Evolutionary conservation across 495 filamentous ascomycete species (phyloP), one percentile per base, ranked within the genome.

Genomic region (Clohesyomyces aquaticus): DNA sequence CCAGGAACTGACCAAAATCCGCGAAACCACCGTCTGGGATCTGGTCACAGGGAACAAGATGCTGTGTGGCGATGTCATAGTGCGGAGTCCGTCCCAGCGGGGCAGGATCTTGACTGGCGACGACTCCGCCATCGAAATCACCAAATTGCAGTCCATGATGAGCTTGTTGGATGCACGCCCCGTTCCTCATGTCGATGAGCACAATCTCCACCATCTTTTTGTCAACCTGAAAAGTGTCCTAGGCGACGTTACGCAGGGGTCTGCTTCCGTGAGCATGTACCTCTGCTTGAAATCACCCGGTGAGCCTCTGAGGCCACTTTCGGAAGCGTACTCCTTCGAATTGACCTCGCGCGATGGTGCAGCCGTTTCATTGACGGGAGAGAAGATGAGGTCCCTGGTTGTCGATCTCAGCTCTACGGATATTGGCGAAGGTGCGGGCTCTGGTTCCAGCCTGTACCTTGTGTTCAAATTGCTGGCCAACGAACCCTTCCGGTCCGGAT

Each of bases 31-130:
- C 0, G 91, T 97, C 11, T 99, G 94, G 94, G 91, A 96, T 72
- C 81, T 99, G 41, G 93, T 98, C 1, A 82, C 81, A 12, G 94
- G 91, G 26, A 99, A 98, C 74, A 97, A 96, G 75, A 82, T 96
- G 71, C 87, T 97, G 35, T 88, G 85, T 41, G 88, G 89, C 23
- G 93, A 98, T 66, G 87, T 97, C 21, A 96, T 99, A 73, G 94
- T 99, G 45, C 84, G 94, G 21, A 92, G 94, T 75, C 91, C 93
- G 0, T 81, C 81, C 10, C 84, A 90, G 66, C 80, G 86, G n/a
- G 94, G 94, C 28, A 83, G 91, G 23, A 83, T 98, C 32, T 76
- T 99, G 49, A 96, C 91, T 0, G 90, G 89, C 1, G 90, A 96
- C 42, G 94, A 99, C 74, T 96, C 93, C 0, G 90, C 91, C 38